Evolutionary conservation across 2,329 filamentous ascomycete species (phyloP), one percentile per base, ranked within the genome.

Genomic region (Diaporthe aspalathi): DNA sequence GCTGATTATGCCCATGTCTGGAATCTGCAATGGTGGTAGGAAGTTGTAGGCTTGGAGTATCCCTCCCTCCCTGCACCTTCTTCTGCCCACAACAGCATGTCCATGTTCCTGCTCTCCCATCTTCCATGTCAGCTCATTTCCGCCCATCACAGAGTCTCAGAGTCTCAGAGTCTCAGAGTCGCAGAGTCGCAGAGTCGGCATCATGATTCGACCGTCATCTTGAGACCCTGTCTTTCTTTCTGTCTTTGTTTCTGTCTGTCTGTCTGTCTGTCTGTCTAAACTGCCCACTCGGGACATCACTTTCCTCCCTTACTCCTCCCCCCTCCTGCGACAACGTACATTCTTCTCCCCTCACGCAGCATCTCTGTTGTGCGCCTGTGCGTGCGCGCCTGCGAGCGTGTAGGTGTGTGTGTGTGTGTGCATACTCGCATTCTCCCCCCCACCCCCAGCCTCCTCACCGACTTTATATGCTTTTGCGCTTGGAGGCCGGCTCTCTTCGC

Each of bases 381-480:
- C 29, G 27, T 22, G 52, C 14, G 52, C 32, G 52, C 35, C 12
- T n/a, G 52, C 35, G 52, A 2, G n/a, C n/a, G n/a, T n/a, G n/a
- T n/a, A n/a, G n/a, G n/a, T n/a, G n/a, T n/a, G 50, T 11, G 49
- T 8, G 24, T 29, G 50, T 17, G 50, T 20, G 24, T 20, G 24
- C 29, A 22, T 40, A 20, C 5, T 40, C 35, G 53, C 53, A 32
- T 11, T 32, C 38, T n/a, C n/a, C 45, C 56, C 32, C 17, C 24
- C 54, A 12, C 29, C 40, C 29, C n/a, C 45, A 38, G 35, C 35
- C 35, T 49, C 27, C 22, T 65, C 60, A 65, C 60, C 60, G 60
- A 65, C 60, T 65, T 50, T 65, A 65, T 65, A 65, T 65, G 45
- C 45, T 65, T 65, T 65, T 65, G 60, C 60, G 60, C 60, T 65